Base-by-base conservation (phyloP, 1,139 yeast genomes). In the Blastobotrys elegans region DNA sequence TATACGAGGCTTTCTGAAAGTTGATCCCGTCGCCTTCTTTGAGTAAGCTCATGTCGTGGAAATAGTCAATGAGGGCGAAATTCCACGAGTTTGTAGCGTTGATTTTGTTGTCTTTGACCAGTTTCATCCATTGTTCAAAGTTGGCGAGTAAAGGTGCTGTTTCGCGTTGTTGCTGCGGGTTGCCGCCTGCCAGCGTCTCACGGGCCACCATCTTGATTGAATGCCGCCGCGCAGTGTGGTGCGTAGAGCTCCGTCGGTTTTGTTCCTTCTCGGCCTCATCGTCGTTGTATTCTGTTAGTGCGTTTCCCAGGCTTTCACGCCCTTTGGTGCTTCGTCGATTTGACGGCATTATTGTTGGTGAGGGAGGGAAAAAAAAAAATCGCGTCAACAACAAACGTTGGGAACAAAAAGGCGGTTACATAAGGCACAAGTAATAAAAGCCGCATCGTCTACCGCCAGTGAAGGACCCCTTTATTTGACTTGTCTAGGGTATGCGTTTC, bases 61-160 rank as follows among this genome's bases (percentile, higher is more conserved):
- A 90, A 64, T 83, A 90, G 62, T 89, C 97, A 59, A 90, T 90
- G 61, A 90, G 73, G 0, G 90, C 95, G 61, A 86, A 81, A 56
- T 85, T 84, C 96, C 95, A 85, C 51, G 80, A 71, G 54, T 76
- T 76, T 50, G 77, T 71, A 2, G 79, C 71, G 40, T 69, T 72
- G 56, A 72, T 70, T 52, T 72, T 70, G 64, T 88, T 89, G 62
- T 86, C 95, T 1, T 95, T 85, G n/a, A 94, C 88, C 67, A 85
- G 73, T 62, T 81, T 84, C 73, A 88, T 85, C 89, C 95, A 85
- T 66, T 86, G 92, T 61, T 89, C 96, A 64, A 87, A 88, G 58
- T 88, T 88, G 8, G 82, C 84, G 50, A 68, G 54, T 5, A 65
- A 56, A 6, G 58, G 51, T 4, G 43, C 49, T 22, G 36, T 31